A percentile compares a stretch with the other conserved stretches of the same genome.
phyloP scores from a whole-genome alignment of 371 early-diverging fungal species.

The Mucor circinelloides region DNA sequence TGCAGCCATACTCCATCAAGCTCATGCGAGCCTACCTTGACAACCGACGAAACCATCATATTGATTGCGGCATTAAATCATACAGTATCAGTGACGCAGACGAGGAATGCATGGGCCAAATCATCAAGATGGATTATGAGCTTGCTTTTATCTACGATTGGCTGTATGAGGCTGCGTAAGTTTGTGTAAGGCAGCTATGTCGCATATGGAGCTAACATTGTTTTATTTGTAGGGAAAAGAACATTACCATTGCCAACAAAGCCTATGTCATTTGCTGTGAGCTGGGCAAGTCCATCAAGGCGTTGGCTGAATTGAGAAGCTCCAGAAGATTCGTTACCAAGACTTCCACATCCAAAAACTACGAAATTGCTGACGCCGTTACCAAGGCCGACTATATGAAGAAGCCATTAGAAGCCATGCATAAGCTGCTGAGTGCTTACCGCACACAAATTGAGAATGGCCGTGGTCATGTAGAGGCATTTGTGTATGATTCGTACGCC shows the following conservation, averaged over 20 bases:
- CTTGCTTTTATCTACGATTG: not conserved
- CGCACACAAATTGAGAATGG: not conserved
- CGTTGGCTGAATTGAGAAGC: not conserved
- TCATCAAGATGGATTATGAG: not conserved
- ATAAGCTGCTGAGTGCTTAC: not conserved
- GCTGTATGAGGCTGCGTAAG: not conserved
- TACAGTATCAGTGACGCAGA: not conserved
- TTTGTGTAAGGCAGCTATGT: no score
- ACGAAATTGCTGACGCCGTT: not conserved
- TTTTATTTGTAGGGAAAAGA: not conserved
- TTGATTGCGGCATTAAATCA: not conserved
- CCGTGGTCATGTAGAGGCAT: not conserved
- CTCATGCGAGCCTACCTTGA: not conserved
- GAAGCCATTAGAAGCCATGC: not conserved
- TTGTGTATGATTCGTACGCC: not conserved
- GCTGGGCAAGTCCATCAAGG: not conserved
- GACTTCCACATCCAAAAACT: not conserved
- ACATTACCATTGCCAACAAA: not conserved
- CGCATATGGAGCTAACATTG: not conserved
- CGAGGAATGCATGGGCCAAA: not conserved
- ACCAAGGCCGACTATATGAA: not conserved
- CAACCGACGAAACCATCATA: not conserved
- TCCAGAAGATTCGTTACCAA: not conserved
- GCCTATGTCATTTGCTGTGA: not conserved
- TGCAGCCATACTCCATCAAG: not conserved